Evolutionary conservation across 306 rosid genomes (phyloP), one percentile per base, ranked within the genome.

Genomic region (Coriaria nepalensis): DNA sequence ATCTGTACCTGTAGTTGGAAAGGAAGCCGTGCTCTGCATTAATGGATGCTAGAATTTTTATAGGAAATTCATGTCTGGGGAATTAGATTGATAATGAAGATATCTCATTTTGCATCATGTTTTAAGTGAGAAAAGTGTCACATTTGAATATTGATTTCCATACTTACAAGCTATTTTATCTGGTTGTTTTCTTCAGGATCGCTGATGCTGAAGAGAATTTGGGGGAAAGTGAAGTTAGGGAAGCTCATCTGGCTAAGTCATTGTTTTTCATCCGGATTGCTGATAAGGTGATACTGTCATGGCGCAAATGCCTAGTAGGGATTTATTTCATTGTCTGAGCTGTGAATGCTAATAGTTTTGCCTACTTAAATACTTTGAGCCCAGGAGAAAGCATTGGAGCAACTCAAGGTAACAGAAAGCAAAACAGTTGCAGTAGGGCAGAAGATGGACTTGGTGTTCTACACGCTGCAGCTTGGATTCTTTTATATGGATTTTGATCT

Each of bases 191-290:
- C 49, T 67, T 43, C 35, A 92, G 98, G 80, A 85, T 85, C 69
- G 94, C 96, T 55, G 98, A 92, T 52, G 96, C 98, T 0, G 98
- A 92, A 65, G 96, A 85, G 49, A 92, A 92, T 75, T 72, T 92
- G 35, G 98, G 98, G 6, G 98, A 92, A 75, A 92, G 96, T 75
- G 98, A 92, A 78, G 98, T 92, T 38, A 80, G 98, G 35, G 98
- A 92, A 73, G 98, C 98, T 53, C 98, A 90, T 64, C 55, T 90
- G 66, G 98, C 98, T 13, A 90, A 90, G 62, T 82, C 98, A 56
- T 58, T 85, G 71, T 82, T 73, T 62, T 85, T 79, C 69, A 85
- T 90, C 63, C 85, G 85, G 32, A 73, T 85, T 73, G 92, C 93
- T 43, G 94, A 85, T 68, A 82, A 82, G 98, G 98, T 90, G 58